Base-by-base conservation (phyloP, 2,329 filamentous ascomycete genomes). In the Graphilbum sp. region DNA sequence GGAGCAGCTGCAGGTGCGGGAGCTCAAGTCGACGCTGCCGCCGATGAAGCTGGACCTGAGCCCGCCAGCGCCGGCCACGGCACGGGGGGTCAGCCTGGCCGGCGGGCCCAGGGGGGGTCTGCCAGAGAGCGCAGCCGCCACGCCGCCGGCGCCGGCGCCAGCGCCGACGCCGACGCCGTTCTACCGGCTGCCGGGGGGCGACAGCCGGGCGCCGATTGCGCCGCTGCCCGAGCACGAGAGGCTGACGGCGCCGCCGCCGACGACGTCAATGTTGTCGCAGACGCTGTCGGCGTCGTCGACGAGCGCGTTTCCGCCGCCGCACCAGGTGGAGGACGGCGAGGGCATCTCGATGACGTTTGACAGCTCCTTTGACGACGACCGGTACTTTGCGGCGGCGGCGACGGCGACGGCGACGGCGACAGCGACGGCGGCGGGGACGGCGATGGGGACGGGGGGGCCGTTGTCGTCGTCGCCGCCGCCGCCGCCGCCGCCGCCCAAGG, bases 21-120 rank as follows among this genome's bases (percentile, higher is more conserved):
- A 96, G 59, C 72, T 95, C 42, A 72, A 90, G 56, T 86, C 81
- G 36, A 95, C 87, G 2, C 62, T 95, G 19, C 87, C 88, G 34
- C 84, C 87, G 0, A 92, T 95, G 70, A 90, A 85, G 54, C 69
- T 95, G 41, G 72, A 79, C 43, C 49, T 78, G 24, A 43, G 41
- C 5, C 56, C 43, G 21, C 46, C 6, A 50, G 57, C 6, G n/a
- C n/a, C n/a, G n/a, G n/a, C n/a, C n/a, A n/a, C n/a, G n/a, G n/a
- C n/a, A n/a, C n/a, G n/a, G n/a, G n/a, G n/a, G n/a, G n/a, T n/a
- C n/a, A n/a, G n/a, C n/a, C n/a, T n/a, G n/a, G n/a, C n/a, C n/a
- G n/a, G n/a, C n/a, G n/a, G n/a, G n/a, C n/a, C n/a, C n/a, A n/a
- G n/a, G n/a, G n/a, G n/a, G n/a, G n/a, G n/a, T n/a, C n/a, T n/a